A percentile compares a stretch with the other conserved stretches of the same genome.
These are phyloP conservation scores for Magnusiomyces suaveolens DNA, from an alignment of 1,139 yeast species.

Conservation along the genomic window DNA sequence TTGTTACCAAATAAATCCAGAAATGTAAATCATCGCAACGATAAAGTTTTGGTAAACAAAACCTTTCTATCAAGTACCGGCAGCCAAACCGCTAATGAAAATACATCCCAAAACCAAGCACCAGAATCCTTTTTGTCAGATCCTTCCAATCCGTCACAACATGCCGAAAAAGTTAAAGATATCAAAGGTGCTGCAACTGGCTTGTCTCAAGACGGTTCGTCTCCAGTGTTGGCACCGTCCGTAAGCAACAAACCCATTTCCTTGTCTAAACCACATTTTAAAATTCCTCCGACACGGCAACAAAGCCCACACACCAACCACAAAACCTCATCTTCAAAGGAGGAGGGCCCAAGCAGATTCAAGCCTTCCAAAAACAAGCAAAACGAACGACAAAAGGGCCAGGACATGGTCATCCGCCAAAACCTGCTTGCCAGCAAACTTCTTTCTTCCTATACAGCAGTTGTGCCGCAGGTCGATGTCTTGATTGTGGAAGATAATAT, in stretches of 20 bases:
- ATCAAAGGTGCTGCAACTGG: no score
- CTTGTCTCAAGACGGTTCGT: not conserved
- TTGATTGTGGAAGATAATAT: slow-evolving; percentile 93
- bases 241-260: not conserved
- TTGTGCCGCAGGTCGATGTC: slow-evolving; percentile 70
- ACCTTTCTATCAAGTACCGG: no score
- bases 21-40: no score
- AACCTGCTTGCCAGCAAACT: not conserved
- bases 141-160: no score
- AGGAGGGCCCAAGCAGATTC: not conserved
- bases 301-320: not conserved
- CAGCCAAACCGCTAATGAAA: not conserved
- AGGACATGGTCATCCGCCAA: not conserved
- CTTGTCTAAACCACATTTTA: not conserved
- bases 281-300: not conserved
- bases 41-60: no score
- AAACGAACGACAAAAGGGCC: not conserved
- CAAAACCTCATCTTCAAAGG: not conserved
- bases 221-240: not conserved
- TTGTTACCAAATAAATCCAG: not conserved
- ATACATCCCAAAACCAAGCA: no score
- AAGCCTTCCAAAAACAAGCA: not conserved
- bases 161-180: no score
- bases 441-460: slow-evolving; percentile 13
- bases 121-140: no score